Evolutionary conservation across 345 rosid genomes (phyloP).

Genomic region (Eucalyptus curtisii): DNA sequence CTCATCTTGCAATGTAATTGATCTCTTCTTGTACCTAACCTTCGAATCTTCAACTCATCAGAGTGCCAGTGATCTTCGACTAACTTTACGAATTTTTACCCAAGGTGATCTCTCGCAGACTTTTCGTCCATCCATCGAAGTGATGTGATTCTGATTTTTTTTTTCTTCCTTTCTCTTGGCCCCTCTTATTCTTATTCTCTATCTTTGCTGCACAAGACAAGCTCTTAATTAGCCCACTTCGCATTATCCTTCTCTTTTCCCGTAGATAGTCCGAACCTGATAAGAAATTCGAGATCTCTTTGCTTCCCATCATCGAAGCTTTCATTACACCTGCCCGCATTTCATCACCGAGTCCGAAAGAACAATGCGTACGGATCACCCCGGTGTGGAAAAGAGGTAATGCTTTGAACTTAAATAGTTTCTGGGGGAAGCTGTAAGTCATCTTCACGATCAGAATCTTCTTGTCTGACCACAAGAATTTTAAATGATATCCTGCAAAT

Average conservation of each 20-base stretch:
- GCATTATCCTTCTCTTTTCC: neutral
- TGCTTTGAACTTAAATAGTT: neutral
- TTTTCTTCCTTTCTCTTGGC: neutral
- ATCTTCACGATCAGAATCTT: neutral
- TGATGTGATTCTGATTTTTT: neutral
- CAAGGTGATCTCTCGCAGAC: neutral
- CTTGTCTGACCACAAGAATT: neutral
- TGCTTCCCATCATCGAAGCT: neutral
- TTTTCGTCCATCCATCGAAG: neutral
- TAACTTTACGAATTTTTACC: neutral
- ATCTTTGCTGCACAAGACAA: neutral
- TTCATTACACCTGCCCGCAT: neutral
- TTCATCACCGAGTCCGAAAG: neutral
- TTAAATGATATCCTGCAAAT: neutral
- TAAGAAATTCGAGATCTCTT: neutral
- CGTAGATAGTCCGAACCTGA: neutral
- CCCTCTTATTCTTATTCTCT: neutral
- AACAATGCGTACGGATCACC: neutral
- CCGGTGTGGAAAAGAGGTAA: neutral
- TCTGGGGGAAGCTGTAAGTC: neutral
- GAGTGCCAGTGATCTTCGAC: neutral
- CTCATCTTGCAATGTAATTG: neutral
- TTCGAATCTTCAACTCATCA: neutral
- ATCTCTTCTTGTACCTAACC: neutral
- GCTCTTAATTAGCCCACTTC: neutral